Conservation (phyloP, 805 yeast species). For the Candida qinlingensis region DNA sequence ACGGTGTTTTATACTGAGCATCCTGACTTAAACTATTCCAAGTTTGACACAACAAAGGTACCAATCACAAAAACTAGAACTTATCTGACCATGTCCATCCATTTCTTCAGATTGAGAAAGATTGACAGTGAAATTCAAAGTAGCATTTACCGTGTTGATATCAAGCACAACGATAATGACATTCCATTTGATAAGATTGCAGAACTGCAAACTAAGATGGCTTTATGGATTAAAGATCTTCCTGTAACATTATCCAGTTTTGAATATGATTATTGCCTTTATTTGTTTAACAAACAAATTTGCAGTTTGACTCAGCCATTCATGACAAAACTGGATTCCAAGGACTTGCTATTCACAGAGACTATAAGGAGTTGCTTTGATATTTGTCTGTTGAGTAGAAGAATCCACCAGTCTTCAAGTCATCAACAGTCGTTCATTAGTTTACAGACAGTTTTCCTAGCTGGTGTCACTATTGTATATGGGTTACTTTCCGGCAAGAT, state of each 20-base stretch:
- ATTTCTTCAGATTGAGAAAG: constrained; percentile 1
- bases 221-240: background rate
- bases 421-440: constrained; percentile 3
- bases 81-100: constrained; percentile 1
- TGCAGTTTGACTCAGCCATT: constrained; percentile 3
- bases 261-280: constrained; percentile 2
- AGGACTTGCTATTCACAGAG: background rate
- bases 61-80: background rate
- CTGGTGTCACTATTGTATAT: constrained; percentile 1
- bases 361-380: constrained; percentile 3
- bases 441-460: constrained; percentile 3
- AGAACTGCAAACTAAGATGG: background rate
- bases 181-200: background rate
- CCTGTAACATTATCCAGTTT: constrained; percentile 1
- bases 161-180: background rate
- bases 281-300: constrained; percentile 3
- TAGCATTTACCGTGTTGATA: constrained; percentile 1
- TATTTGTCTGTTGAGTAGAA: constrained; percentile 3
- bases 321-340: background rate
- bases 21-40: background rate
- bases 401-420: constrained; percentile 2
- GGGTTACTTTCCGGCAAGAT: background rate
- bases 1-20: background rate
- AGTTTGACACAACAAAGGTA: background rate
- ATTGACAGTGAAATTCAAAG: constrained; percentile 4